Percentiles rank a stretch among this genome's conserved stretches.
Conservation (phyloP, 352 stramenopile species). For the Pythium aphanidermatum region DNA sequence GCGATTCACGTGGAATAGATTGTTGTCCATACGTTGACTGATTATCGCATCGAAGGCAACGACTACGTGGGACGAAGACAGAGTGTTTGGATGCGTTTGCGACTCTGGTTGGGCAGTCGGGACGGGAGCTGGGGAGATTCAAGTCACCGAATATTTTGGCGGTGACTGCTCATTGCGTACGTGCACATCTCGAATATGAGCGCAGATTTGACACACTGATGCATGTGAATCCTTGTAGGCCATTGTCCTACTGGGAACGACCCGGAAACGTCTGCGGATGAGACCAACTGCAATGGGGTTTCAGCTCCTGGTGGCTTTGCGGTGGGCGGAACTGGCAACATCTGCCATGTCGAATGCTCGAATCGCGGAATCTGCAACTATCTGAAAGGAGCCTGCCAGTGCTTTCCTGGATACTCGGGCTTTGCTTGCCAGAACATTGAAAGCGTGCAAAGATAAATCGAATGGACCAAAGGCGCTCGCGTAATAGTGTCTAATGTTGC, state of each 20-base stretch:
- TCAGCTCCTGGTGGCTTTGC: constrained; percentile 30
- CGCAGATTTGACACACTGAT: no score
- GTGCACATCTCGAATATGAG: no score
- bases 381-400: constrained; percentile 72
- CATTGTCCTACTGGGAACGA: constrained; percentile 84
- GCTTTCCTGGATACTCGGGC: constrained; percentile 75
- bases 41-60: constrained; percentile 24
- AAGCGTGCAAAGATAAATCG: constrained; percentile 15
- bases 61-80: constrained; percentile 88
- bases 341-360: constrained; percentile 90
- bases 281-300: constrained; percentile 68
- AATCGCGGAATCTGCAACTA: constrained; percentile 91
- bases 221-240: no score
- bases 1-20: constrained; percentile 2
- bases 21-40: not conserved
- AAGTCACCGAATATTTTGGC: constrained; percentile 86
- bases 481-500: no score
- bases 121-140: constrained; percentile 56
- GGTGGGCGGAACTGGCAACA: constrained; percentile 58
- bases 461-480: no score
- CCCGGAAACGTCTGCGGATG: constrained; percentile 52
- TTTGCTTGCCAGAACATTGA: constrained; percentile 51
- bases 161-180: constrained; percentile 78
- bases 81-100: constrained; percentile 87
- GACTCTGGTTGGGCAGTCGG: constrained; percentile 85